A percentile compares a stretch with the other conserved stretches of the same genome.
Evolutionary conservation across 345 rosid species (phyloP).

Genomic region (Eucalyptus cloeziana): DNA sequence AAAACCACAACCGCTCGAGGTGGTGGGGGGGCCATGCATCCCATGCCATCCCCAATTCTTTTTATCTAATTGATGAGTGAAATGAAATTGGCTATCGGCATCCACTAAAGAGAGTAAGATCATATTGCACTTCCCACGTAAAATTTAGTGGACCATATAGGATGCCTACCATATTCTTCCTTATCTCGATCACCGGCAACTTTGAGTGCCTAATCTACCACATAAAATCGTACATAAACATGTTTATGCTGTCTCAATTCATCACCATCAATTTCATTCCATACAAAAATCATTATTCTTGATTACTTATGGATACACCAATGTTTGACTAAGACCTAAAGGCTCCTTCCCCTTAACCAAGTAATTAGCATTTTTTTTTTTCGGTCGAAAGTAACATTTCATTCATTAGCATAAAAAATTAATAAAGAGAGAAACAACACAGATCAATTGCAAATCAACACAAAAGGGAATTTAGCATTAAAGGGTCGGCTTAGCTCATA

Average conservation of each 20-base stretch:
- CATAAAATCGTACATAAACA: background rate
- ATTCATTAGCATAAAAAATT: too few relatives aligned
- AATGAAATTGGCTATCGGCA: background rate
- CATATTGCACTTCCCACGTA: background rate
- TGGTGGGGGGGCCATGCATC: fast-evolving
- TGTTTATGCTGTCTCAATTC: background rate
- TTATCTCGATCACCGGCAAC: background rate
- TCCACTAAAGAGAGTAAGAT: background rate
- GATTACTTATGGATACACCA: background rate
- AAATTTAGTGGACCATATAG: background rate
- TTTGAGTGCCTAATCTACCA: background rate
- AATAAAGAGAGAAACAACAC: background rate
- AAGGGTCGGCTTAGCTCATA: background rate
- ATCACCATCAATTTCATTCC: background rate
- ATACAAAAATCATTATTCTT: background rate
- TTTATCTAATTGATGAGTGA: background rate
- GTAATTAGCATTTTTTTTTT: too few relatives aligned
- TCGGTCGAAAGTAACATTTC: background rate
- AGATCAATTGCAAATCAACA: background rate
- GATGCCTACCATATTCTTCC: background rate
- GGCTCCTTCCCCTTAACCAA: background rate
- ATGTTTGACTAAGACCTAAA: background rate
- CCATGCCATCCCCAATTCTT: background rate
- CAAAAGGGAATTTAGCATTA: background rate
- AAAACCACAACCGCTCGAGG: background rate